phyloP scores from a whole-genome alignment of 352 stramenopile species.

The Halophytophthora batemanensis region DNA sequence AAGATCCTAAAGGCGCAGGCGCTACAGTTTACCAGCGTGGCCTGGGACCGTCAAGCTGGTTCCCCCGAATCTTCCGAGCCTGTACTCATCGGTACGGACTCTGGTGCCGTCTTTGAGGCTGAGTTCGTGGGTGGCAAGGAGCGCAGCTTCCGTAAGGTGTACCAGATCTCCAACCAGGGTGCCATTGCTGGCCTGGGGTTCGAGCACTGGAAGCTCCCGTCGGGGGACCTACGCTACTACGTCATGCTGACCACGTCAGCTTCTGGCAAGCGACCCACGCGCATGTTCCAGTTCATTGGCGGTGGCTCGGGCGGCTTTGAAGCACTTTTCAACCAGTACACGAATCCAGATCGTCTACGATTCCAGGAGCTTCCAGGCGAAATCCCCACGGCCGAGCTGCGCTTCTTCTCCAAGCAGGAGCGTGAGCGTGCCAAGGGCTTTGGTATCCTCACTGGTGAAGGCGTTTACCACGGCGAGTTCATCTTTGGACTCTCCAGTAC shows the following conservation, averaged over 20 bases:
- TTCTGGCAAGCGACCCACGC: slow-evolving; percentile 80
- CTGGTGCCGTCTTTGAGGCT: slow-evolving; percentile 75
- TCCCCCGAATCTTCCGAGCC: slow-evolving; percentile 54
- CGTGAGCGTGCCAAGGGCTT: slow-evolving; percentile 86
- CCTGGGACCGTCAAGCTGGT: slow-evolving; percentile 79
- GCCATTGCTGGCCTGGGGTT: slow-evolving; percentile 80
- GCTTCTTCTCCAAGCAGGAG: slow-evolving; percentile 77
- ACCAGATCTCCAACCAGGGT: slow-evolving; percentile 87
- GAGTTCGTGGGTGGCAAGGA: slow-evolving; percentile 86
- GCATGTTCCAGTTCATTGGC: slow-evolving; percentile 92
- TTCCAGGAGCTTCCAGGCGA: slow-evolving; percentile 91
- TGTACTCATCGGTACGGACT: slow-evolving; percentile 80
- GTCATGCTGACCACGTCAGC: slow-evolving; percentile 84
- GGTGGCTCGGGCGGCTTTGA: slow-evolving; percentile 63
- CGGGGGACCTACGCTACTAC: slow-evolving; percentile 59
- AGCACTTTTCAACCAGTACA: slow-evolving; percentile 83
- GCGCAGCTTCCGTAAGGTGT: slow-evolving; percentile 84
- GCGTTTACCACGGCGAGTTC: slow-evolving; percentile 90
- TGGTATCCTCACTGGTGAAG: slow-evolving; percentile 87
- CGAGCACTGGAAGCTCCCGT: slow-evolving; percentile 68
- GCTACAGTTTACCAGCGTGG: slow-evolving; percentile 74
- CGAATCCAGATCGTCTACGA: slow-evolving; percentile 69
- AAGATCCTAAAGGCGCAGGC: slow-evolving; percentile 85
- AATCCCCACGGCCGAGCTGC: slow-evolving; percentile 71
- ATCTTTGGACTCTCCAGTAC: slow-evolving; percentile 64